Evolutionary conservation across 768 basidiomycete species (phyloP), one percentile per base, ranked within the genome.

Genomic region (Boletus barrowsii): DNA sequence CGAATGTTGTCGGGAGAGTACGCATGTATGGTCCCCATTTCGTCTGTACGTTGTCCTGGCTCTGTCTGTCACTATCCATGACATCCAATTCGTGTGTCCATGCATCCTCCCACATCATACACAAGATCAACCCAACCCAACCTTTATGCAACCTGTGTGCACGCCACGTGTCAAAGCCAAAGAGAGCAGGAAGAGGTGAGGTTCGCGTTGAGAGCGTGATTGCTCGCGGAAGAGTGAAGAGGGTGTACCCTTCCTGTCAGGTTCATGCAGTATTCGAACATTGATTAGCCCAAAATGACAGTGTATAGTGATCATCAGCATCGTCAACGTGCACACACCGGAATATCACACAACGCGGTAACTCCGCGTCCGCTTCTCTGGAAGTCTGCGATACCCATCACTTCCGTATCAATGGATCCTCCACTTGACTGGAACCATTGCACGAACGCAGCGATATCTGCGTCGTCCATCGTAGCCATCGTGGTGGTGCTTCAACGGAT

Each of bases 41-140:
- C 17, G 53, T 29, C 10, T 33, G 47, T 32, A 26, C 14, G n/a
- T 18, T 18, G 26, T 26, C 37, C 4, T 41, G 35, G 30, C 29
- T 17, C 2, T 33, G 47, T 10, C 36, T 26, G 6, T 68, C 63
- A 15, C 17, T 13, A 24, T 48, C 45, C 36, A 33, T 18, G 13
- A 11, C 10, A 41, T 93, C 93, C 91, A 50, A 73, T 83, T 45
- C 90, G 4, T 73, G 53, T 1, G 84, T 84, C 58, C 78, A 78
- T 4, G 84, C 80, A 50, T 81, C 82, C 70, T 99, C 97, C 90
- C 91, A 97, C 89, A 98, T 92, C 85, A 99, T 88, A 58, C 87
- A 90, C 37, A 98, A 75, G 54, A 99, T 98, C 42, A 98, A 73
- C 4, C 88, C 88, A 1, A 80, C 75, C 97, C 97, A 99, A 9